A percentile compares a stretch with the other conserved stretches of the same genome.
These are phyloP conservation scores for Trichosporon ovoides DNA, from an alignment of 1,284 basidiomycete species.

Conservation along the genomic window DNA sequence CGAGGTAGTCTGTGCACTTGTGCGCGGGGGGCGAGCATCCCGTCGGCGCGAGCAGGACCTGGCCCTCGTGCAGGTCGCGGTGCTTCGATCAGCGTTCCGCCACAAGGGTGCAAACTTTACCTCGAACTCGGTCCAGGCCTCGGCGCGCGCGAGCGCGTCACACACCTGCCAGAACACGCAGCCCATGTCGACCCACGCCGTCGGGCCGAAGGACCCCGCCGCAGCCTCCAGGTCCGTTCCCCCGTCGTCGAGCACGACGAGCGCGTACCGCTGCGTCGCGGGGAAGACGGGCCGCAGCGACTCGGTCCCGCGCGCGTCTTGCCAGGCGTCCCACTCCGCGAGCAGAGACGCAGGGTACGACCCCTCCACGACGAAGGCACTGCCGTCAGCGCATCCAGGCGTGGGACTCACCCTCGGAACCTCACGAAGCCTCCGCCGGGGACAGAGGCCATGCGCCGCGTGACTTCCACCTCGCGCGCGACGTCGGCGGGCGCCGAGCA, in stretches of 20 bases:
- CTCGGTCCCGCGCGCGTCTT: slow-evolving; percentile 66
- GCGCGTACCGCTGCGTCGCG: slow-evolving; percentile 71
- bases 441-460: slow-evolving; percentile 65
- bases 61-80: slow-evolving; percentile 97
- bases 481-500: slow-evolving; percentile 73
- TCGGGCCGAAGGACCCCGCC: slow-evolving; percentile 61
- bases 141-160: slow-evolving; percentile 68
- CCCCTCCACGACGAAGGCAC: slow-evolving; percentile 77
- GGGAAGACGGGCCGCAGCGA: slow-evolving; percentile 74
- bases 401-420: slow-evolving; percentile 56
- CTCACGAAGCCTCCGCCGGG: slow-evolving; percentile 67
- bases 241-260: slow-evolving; percentile 82
- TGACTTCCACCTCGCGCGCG: slow-evolving; percentile 80
- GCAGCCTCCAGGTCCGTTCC: slow-evolving; percentile 84
- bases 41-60: slow-evolving; percentile 68
- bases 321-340: slow-evolving; percentile 79
- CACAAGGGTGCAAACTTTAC: slow-evolving; percentile 51
- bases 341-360: slow-evolving; percentile 73
- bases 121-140: slow-evolving; percentile 75
- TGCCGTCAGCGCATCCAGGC: slow-evolving; percentile 20
- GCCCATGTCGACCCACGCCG: slow-evolving; percentile 77
- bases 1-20: slow-evolving; percentile 18
- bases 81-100: slow-evolving; percentile 57
- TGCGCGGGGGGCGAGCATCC: slow-evolving; percentile 28
- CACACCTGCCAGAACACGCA: slow-evolving; percentile 87